Evolutionary conservation across 371 early-diverging fungal genomes (phyloP), one percentile per base, ranked within the genome.

Genomic region (Polyrhizophydium stewartii): DNA sequence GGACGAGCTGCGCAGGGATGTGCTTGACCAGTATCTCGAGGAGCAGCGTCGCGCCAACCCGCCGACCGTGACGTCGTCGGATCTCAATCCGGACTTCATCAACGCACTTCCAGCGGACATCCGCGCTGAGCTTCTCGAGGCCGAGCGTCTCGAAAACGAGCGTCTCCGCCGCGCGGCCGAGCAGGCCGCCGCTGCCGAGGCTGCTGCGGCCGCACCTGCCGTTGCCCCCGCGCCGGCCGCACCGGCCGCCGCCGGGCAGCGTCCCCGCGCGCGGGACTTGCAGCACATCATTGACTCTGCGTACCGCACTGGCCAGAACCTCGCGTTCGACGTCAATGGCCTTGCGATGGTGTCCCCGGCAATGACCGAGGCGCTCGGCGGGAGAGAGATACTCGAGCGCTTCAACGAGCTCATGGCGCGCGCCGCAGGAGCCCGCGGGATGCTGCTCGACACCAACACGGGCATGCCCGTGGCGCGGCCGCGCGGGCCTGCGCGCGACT

Each of bases 1-100:
- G 0, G 96, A 96, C 35, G 97, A 97, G 52, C 68, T 98, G 70
- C 88, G 95, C 37, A 85, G 84, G 64, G 98, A 98, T 70, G 96
- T 97, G 9, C 75, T 96, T 25, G 87, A 85, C 62, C 90, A 93
- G 65, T 85, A 92, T 57, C 69, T 88, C 24, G 75, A 79, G 13
- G 82, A 87, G 62, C 77, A 74, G 55, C 74, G 75, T 3, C 56
- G 53, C 10, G 46, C 25, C 1, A 45, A 33, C 30, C 62, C 70
- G 35, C 69, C 75, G 1, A 53, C 38, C 38, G 72, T 72, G 12
- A 77, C 77, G 45, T 71, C 83, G 10, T 41, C 55, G 12, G 56
- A 61, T 28, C 86, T 89, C 60, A 85, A 82, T 58, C 65, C 85
- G 3, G 92, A 92, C 58, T 91, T 92, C 61, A 73, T 93, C 61